phyloP scores from a whole-genome alignment of 345 rosid species.

The Citrus mangshanensis region DNA sequence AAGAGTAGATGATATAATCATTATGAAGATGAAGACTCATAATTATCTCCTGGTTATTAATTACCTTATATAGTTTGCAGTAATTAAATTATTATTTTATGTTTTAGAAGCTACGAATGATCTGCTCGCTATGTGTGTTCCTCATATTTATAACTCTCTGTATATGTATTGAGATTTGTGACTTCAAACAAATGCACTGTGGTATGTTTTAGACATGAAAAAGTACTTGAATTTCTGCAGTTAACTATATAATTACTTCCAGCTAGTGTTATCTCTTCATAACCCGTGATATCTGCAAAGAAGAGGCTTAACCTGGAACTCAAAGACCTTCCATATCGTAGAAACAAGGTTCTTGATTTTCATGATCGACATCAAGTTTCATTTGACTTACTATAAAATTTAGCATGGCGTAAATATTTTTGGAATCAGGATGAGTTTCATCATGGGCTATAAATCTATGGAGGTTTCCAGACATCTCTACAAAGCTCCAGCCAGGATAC shows the following conservation, averaged over 20 bases:
- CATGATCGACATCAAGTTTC: constrained; percentile 27
- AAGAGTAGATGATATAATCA: not conserved
- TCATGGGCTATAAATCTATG: constrained; percentile 72
- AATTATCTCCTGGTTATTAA: not conserved
- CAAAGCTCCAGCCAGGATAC: constrained; percentile 61
- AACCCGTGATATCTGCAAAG: not conserved
- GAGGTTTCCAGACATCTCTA: constrained; percentile 44
- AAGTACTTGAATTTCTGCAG: not conserved
- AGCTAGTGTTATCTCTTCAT: not conserved
- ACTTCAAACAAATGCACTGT: not conserved
- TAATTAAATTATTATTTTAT: not conserved
- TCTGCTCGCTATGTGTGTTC: not conserved
- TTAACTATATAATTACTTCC: not conserved
- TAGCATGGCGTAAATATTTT: constrained; percentile 40
- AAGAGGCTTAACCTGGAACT: not conserved
- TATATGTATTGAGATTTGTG: not conserved
- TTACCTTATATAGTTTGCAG: not conserved
- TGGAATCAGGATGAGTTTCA: constrained; percentile 42
- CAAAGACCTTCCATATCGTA: constrained; percentile 11
- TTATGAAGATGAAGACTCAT: not conserved
- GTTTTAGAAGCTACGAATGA: not conserved
- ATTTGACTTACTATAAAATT: constrained; percentile 39
- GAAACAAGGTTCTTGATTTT: constrained; percentile 17
- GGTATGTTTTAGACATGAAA: not conserved
- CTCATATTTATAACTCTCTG: not conserved